Base-by-base conservation (phyloP, 2,329 filamentous ascomycete genomes). In the Purpureocillium lavendulum region DNA sequence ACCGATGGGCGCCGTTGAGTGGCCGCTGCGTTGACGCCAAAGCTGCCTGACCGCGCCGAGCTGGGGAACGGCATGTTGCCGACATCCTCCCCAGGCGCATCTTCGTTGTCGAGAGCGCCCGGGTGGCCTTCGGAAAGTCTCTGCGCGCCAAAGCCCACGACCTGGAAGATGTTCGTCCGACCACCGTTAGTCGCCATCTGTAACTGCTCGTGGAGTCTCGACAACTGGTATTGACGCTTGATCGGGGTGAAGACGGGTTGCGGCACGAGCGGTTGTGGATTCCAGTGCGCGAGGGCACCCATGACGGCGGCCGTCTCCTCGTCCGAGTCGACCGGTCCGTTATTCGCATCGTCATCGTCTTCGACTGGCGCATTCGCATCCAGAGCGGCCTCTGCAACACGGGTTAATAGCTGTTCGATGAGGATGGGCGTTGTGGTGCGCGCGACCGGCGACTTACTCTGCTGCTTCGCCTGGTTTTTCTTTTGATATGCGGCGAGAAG, bases 381-480 rank as follows among this genome's bases (percentile, higher is more conserved):
- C 49, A 98, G 84, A 30, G 89, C 88, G 29, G 89, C 89, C 67
- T 96, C 87, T 92, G 58, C 53, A 58, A 41, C 39, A 40, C 34
- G 14, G 38, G 29, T 36, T 17, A 26, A 12, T 15, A 9, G 11
- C 8, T 24, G 28, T 44, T 17, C 43, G 43, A 35, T 18, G 6
- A n/a, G 21, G 4, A 29, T 36, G n/a, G 18, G 26, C 9, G 30
- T 10, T n/a, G n/a, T n/a, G n/a, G n/a, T n/a, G n/a, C 21, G 21
- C 21, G 21, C 21, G 21, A 5, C 17, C 30, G 13, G 39, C 30
- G 33, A 74, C 82, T 65, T 71, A 89, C 87, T 94, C 62, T 97
- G 92, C 66, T 95, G 87, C 56, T 95, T 94, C 16, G 92, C 92
- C 61, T 97, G 92, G 54, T 98, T 98, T 71, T 96, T 97, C 73